Conservation (phyloP, 495 filamentous ascomycete species). For the Xylaria telfairii region DNA sequence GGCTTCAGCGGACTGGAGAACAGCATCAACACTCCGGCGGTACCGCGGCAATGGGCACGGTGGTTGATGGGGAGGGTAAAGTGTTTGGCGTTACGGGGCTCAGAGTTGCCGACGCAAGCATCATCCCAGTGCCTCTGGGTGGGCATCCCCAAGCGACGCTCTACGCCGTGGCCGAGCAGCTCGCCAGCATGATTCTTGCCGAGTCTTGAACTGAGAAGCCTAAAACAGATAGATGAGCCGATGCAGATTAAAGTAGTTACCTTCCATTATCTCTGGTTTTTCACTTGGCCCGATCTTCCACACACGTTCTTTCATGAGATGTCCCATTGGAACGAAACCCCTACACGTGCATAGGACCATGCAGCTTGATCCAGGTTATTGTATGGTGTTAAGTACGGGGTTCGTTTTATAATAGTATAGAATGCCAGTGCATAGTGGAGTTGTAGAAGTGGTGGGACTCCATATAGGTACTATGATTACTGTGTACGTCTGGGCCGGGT, state of each 20-base stretch:
- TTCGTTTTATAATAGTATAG: too few species aligned
- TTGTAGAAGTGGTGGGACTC: background rate
- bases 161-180: constrained; percentile 31
- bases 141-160: constrained; percentile 29
- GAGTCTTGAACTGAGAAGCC: background rate
- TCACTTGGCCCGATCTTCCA: background rate
- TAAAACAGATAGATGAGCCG: background rate
- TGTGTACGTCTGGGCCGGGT: background rate
- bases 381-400: background rate
- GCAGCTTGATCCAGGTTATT: constrained; percentile 4
- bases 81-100: constrained; percentile 58
- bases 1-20: constrained; percentile 26
- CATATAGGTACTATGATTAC: background rate
- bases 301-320: constrained; percentile 9
- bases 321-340: constrained; percentile 1
- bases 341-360: constrained; percentile 6
- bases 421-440: background rate
- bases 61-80: constrained; percentile 54
- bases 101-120: constrained; percentile 64
- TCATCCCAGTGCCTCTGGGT: constrained; percentile 48
- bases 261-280: background rate
- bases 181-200: constrained; percentile 26
- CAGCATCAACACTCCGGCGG: constrained; percentile 53
- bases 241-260: background rate
- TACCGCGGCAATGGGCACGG: constrained; percentile 61